Evolutionary conservation across 805 yeast species (phyloP), one percentile per base, ranked within the genome.

Genomic region (Metschnikowia gelsemii): DNA sequence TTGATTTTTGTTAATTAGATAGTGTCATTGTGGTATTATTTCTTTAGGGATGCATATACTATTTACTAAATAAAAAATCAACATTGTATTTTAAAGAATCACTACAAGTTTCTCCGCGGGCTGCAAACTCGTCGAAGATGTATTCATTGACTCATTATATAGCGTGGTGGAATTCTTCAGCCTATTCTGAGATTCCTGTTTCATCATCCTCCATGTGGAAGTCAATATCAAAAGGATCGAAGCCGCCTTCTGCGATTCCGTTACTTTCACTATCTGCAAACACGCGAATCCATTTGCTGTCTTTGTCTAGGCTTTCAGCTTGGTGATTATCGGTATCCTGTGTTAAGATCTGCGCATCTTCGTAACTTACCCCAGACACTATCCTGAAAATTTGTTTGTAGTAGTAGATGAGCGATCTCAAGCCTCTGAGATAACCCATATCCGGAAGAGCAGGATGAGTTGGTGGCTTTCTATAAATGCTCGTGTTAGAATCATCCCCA

Each of bases 391-490:
- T 78, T 18, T 66, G 50, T 51, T 71, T 68, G 55, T 88, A 80
- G 58, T 87, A 87, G 42, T 71, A 73, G n/a, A 73, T 73, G 33
- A 95, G 70, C n/a, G 93, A 79, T 23, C 68, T 63, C 27, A 93
- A 61, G 0, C 99, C 99, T 38, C 91, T 74, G 30, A 89, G 63
- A 59, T 88, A 93, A 1, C 99, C 99, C 47, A 64, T 58, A 63
- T 93, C 99, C 2, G 87, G 81, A 28, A 64, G 58, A 8, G 71
- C 63, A 1, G 79, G 78, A 52, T 82, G 80, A 29, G 61, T 68
- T 1, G 97, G 96, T 3, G 96, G 96, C 39, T 80, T 83, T 1
- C 77, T 72, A 22, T 58, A 52, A 17, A 38, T 21, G 23, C 39
- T 29, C n/a, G 36, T 36, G 23, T 38, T 37, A 13, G 75, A 72